Base-by-base conservation (phyloP, 805 yeast genomes). In the Zygotorulaspora chibaensis region DNA sequence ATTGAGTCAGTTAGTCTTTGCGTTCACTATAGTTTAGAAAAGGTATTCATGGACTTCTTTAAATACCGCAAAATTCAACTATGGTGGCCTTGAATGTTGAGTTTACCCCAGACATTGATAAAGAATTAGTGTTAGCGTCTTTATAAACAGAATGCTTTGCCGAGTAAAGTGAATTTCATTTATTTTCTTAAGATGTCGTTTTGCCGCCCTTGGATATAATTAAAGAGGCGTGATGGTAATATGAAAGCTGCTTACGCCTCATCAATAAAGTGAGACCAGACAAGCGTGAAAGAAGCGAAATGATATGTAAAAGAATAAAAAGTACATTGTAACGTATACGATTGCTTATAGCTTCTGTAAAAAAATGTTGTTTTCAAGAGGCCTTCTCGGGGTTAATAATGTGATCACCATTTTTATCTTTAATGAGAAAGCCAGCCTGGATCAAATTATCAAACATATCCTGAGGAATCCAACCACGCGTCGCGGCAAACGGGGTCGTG, bases 391-490 rank as follows among this genome's bases (percentile, higher is more conserved):
- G 45, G 35, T 55, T 48, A 40, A 61, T 45, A 6, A 52, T 30
- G 61, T 77, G 81, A 54, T 80, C 75, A 27, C 84, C 85, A 26
- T 79, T 78, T 16, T 75, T 79, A 15, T 74, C 75, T 51, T 80
- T 75, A 43, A 77, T 80, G 46, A 91, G 71, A 46, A 83, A 72
- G 0, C 91, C 93, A 50, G 81, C 81, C 16, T 80, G 78, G 34
- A 80, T 66, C 57, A 87, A 72, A 40, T 77, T 77, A 28, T 80
- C 83, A 60, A 91, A 90, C 84, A 88, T 80, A 61, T 88, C 96
- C 62, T 88, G 96, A 13, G 98, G 96, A 46, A 93, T 77, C 96
- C 97, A 91, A 4, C 96, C 96, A 44, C 86, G 84, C 18, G 96
- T 85, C 38, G 91, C 91, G 26, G 87, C 83, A 66, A 88, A 90